Base-by-base conservation (phyloP, 371 early-diverging fungal genomes). In the Haplosporangium sp. region DNA sequence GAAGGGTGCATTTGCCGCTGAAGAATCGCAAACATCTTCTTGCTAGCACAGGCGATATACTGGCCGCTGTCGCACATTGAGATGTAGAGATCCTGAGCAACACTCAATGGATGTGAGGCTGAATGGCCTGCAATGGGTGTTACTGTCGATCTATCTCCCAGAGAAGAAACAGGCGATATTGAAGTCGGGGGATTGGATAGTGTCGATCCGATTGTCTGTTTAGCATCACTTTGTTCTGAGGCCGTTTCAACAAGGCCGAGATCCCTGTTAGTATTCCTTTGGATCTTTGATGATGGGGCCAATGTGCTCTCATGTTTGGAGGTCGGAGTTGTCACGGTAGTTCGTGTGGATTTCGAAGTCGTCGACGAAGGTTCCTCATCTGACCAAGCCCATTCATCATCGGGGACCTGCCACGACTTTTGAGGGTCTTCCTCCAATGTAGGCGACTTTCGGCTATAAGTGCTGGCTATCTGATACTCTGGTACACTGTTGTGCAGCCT, bases 371-470 rank as follows among this genome's bases (percentile, higher is more conserved):
- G 51, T 20, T 77, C 77, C 13, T 68, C 80, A 29, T 80, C 80
- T 1, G 80, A 80, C 80, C 80, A 80, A 12, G 64, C 73, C 80
- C 80, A 80, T 21, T 80, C 80, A 6, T 80, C 80, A 36, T 80
- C 80, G 14, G 80, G 80, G 5, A 80, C 69, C 37, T 80, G 73
- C 80, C 80, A 80, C 14, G 69, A 41, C 40, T 67, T 46, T 23
- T 67, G 64, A 9, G 62, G 29, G 46, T 51, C 69, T 13, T 68
- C 62, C 8, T 62, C 60, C 2, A 29, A 55, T 62, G 0, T 40
- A 50, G 20, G 36, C 23, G 16, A 40, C 60, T 10, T 64, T 52
- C n/a, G 47, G 48, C 13, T 64, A 29, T 29, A 21, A 10, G 53
- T 38, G 40, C 20, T 51, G 55, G n/a, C 18, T 52, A 6, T 40